Evolutionary conservation across 148 eudicot species (phyloP), one percentile per base, ranked within the genome.

Genomic region (Chenopodium quinoa): DNA sequence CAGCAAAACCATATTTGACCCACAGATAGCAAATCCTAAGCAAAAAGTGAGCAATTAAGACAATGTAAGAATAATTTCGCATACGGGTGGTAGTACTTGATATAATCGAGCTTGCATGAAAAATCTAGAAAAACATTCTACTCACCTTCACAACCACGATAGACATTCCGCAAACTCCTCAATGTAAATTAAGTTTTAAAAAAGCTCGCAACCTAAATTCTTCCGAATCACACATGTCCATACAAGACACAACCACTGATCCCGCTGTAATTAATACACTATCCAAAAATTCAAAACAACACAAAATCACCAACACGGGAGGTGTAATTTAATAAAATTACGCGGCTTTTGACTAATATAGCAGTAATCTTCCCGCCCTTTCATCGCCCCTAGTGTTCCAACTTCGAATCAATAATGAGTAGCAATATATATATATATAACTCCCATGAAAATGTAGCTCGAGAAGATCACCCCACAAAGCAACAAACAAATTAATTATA

Each of bases 391-490:
- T 31, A 50, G 19, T 50, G 14, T 50, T 50, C 54, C 12, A 50
- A 9, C 71, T 70, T 71, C 32, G 27, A 27, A 78, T 29, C 44
- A 56, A 78, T 2, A 63, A 75, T 75, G 63, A 70, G n/a, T 16
- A 58, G 17, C 77, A 58, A 75, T 7, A 6, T 64, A 47, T 7
- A 6, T 64, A 47, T n/a, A 13, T 50, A 10, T 9, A 75, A 29
- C 12, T 56, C 76, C 32, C 32, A 63, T 23, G 54, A 37, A 73
- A 78, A 65, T 46, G 20, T 23, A 72, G 58, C 82, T 34, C 73
- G 4, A 31, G 48, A 4, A 31, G 29, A 74, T 73, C 75, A 66
- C 79, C 75, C 11, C 17, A 27, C 31, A 22, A 7, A 68, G 62
- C 54, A 44, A 65, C 48, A 37, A 62, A 17, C 34, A 47, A 40